These are phyloP conservation scores for Arthrinium puccinioides DNA, from an alignment of 2,329 filamentous ascomycete genomes.

Conservation along the genomic window DNA sequence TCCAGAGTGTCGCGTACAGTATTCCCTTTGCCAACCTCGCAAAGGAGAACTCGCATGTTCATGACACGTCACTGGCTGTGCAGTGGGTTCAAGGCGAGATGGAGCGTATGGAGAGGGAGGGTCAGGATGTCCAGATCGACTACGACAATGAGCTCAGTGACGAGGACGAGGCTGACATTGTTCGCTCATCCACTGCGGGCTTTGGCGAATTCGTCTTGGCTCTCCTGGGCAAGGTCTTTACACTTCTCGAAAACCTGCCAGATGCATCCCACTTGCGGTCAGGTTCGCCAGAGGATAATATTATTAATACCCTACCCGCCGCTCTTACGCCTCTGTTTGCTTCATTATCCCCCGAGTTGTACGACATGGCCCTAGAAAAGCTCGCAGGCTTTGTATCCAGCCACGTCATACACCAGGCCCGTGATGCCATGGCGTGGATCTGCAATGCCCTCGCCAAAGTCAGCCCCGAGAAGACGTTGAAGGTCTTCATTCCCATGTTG, in stretches of 20 bases:
- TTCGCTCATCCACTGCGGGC: constrained; percentile 88
- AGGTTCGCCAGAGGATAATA: constrained; percentile 90
- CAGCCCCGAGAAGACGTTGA: constrained; percentile 86
- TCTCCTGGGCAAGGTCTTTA: constrained; percentile 90
- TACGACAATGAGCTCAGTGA: constrained; percentile 77
- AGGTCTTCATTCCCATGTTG: constrained; percentile 82
- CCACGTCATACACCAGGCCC: constrained; percentile 93
- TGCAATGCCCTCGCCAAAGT: constrained; percentile 95
- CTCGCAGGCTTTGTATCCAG: constrained; percentile 84
- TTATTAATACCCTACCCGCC: constrained; percentile 90
- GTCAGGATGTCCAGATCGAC: constrained; percentile 76
- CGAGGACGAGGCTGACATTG: constrained; percentile 77
- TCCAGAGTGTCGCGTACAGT: constrained; percentile 92
- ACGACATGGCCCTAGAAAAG: constrained; percentile 86
- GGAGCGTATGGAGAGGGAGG: constrained; percentile 85
- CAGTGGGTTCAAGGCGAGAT: constrained; percentile 93
- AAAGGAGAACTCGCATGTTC: constrained; percentile 57
- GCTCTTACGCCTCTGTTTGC: constrained; percentile 87
- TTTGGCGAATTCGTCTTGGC: constrained; percentile 90
- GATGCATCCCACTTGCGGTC: constrained; percentile 83
- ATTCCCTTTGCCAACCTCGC: constrained; percentile 85
- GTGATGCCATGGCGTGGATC: constrained; percentile 98
- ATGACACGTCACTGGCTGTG: constrained; percentile 72
- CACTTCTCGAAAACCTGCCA: constrained; percentile 86
- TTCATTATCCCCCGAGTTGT: constrained; percentile 85